Percentiles rank a stretch among this genome's conserved stretches.
Evolutionary conservation across 2,329 filamentous ascomycete genomes (phyloP).

Genomic region (Fusarium citri): DNA sequence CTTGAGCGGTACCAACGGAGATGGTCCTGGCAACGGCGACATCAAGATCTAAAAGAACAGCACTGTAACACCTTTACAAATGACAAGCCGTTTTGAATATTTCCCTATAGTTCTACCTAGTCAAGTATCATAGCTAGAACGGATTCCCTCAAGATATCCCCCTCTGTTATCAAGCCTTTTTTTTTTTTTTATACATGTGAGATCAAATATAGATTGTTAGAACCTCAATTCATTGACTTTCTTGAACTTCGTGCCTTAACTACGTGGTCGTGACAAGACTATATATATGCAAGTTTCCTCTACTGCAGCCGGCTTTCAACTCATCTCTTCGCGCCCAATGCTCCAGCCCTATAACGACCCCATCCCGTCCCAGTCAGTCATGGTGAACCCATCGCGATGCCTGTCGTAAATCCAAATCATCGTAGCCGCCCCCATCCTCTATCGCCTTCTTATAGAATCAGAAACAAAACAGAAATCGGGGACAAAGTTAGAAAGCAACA

Average conservation of each 20-base stretch:
- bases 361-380: conserved; percentile 35
- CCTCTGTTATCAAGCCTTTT: not conserved
- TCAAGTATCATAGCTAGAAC: not conserved
- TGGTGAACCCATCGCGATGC: conserved; percentile 38
- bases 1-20: conserved; percentile 4
- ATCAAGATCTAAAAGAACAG: conserved; percentile 17
- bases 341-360: conserved; percentile 35
- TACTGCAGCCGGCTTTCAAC: conserved; percentile 21
- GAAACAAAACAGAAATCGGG: conserved; percentile 26
- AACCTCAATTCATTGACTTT: conserved; percentile 43
- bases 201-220: conserved; percentile 25
- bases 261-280: conserved; percentile 48
- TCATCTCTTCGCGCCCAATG: conserved; percentile 29
- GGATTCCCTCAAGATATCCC: not conserved
- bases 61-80: not conserved
- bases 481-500: conserved; percentile 35
- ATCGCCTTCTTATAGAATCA: conserved; percentile 42
- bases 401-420: conserved; percentile 49
- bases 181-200: conserved; percentile 7
- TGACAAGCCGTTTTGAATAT: not conserved
- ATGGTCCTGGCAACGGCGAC: conserved; percentile 6
- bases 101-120: not conserved
- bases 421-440: conserved; percentile 45
- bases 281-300: conserved; percentile 37
- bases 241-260: conserved; percentile 43